Evolutionary conservation across 2,329 filamentous ascomycete genomes (phyloP).

Genomic region (Clonostachys rosea): DNA sequence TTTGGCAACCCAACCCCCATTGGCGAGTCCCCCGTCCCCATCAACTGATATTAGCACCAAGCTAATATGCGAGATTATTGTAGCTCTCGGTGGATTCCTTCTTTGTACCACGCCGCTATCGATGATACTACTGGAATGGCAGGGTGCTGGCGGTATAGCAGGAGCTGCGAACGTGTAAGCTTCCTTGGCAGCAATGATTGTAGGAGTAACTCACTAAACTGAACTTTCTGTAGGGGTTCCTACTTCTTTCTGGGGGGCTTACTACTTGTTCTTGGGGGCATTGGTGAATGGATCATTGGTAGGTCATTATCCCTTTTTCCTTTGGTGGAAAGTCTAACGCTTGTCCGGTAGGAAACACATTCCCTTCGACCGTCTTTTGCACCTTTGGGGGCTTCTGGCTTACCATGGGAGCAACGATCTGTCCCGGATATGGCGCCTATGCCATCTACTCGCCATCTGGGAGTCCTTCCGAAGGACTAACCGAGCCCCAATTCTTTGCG

Average conservation of each 20-base stretch:
- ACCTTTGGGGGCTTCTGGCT: conserved; percentile 46
- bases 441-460: conserved; percentile 24
- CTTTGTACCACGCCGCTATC: conserved; percentile 19
- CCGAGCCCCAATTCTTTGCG: conserved; percentile 37
- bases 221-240: conserved; percentile 13
- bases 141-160: conserved; percentile 18
- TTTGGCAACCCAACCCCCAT: conserved; percentile 49
- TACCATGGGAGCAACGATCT: conserved; percentile 40
- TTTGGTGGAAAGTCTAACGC: background rate
- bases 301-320: background rate
- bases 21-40: conserved; percentile 5
- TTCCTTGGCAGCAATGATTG: background rate
- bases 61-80: background rate
- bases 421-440: conserved; percentile 39
- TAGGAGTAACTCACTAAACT: background rate
- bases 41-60: background rate
- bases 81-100: conserved; percentile 20
- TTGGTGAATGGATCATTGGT: conserved; percentile 45
- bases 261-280: conserved; percentile 36
- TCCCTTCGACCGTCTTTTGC: conserved; percentile 46
- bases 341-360: conserved; percentile 36
- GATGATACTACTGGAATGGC: conserved; percentile 19
- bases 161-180: conserved; percentile 20
- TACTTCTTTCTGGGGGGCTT: conserved; percentile 41
- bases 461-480: conserved; percentile 26